These are phyloP conservation scores for Macrolepiota dolichaula DNA, from an alignment of 768 basidiomycete species.

Conservation along the genomic window DNA sequence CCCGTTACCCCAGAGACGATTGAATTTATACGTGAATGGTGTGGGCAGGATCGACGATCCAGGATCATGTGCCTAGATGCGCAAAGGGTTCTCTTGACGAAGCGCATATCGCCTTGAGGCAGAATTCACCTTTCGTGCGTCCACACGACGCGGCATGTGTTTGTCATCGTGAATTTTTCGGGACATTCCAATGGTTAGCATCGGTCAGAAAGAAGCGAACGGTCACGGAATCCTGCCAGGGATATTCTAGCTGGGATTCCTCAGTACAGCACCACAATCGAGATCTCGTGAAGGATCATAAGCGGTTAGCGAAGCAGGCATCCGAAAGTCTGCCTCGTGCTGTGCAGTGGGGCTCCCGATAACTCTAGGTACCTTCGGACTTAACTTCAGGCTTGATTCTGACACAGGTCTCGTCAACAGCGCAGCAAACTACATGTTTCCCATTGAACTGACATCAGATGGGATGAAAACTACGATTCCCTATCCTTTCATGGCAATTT, in stretches of 20 bases:
- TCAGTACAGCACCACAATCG: not conserved
- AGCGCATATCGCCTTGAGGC: constrained; percentile 1
- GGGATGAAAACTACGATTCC: not conserved
- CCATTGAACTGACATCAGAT: not conserved
- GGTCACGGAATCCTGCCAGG: not conserved
- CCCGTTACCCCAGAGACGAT: not conserved
- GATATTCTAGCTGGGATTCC: constrained; percentile 2
- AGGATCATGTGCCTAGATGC: constrained; percentile 8
- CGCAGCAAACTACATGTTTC: too few species aligned
- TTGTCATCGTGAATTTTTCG: constrained; percentile 8
- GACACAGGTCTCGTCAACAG: too few species aligned
- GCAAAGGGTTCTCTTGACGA: not conserved
- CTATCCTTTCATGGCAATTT: not conserved
- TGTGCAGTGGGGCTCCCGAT: not conserved
- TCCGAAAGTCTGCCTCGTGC: constrained; percentile 1
- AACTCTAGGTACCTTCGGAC: not conserved
- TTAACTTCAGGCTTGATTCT: not conserved
- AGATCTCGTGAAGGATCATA: constrained; percentile 5
- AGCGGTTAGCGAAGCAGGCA: not conserved
- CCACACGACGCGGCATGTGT: not conserved
- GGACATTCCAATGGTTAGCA: not conserved
- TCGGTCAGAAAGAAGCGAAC: not conserved
- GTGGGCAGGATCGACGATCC: not conserved
- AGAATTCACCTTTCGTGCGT: not conserved
- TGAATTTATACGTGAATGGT: constrained; percentile 6